These are phyloP conservation scores for Fonsecaea monophora DNA, from an alignment of 2,329 filamentous ascomycete species.

Conservation along the genomic window DNA sequence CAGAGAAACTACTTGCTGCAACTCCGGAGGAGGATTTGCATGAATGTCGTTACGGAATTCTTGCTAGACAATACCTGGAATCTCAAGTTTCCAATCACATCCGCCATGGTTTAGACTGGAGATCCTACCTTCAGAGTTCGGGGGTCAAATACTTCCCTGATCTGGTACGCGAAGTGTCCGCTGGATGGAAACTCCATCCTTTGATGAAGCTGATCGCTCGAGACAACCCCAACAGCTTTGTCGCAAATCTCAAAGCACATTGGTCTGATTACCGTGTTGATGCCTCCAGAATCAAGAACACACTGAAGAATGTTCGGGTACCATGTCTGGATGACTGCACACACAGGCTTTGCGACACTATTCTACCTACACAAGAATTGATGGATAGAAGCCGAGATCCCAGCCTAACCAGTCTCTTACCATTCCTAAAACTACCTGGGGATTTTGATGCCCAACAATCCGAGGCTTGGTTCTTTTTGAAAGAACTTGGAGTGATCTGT, in stretches of 20 bases:
- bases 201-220: constrained; percentile 23
- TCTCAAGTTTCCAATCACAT: constrained; percentile 20
- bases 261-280: constrained; percentile 22
- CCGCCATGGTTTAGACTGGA: constrained; percentile 15
- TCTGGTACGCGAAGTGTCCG: background rate
- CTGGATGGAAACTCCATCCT: constrained; percentile 1
- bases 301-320: constrained; percentile 17
- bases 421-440: constrained; percentile 26
- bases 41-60: constrained; percentile 18
- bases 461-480: constrained; percentile 27
- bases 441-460: constrained; percentile 12
- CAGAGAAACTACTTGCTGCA: constrained; percentile 27
- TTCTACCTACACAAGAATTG: constrained; percentile 26
- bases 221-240: constrained; percentile 25
- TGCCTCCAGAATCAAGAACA: constrained; percentile 11
- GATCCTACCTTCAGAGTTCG: constrained; percentile 18
- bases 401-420: constrained; percentile 7
- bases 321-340: constrained; percentile 16
- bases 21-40: constrained; percentile 16
- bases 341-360: constrained; percentile 14
- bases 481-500: constrained; percentile 26
- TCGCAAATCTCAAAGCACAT: constrained; percentile 26
- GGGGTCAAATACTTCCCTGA: constrained; percentile 22
- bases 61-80: constrained; percentile 20
- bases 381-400: constrained; percentile 5